Base-by-base conservation (phyloP, 1,284 basidiomycete species). In the Ustanciosporium gigantosporum region DNA sequence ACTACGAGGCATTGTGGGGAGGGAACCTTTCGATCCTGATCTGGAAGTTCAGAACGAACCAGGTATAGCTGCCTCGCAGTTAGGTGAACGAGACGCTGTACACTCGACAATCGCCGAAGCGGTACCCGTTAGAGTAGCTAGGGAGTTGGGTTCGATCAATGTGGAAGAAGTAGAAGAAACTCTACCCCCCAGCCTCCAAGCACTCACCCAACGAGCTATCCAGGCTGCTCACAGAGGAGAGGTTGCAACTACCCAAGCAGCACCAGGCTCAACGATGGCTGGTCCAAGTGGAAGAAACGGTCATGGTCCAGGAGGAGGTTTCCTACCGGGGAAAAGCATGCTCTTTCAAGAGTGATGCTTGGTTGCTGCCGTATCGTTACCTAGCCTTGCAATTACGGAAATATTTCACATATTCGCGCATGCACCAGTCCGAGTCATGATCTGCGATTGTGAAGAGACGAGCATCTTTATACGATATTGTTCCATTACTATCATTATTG, bases 1-100 rank as follows among this genome's bases (percentile, higher is more conserved):
- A 17, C 46, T 78, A 4, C 59, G 75, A 8, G 73, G 72, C 7
- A 60, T 78, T 11, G 47, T 74, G 2, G 73, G 73, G 3, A 31
- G 64, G 16, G 67, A 75, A 29, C 62, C 66, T 7, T 73, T 74
- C 34, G 71, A 72, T 41, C 34, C 44, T 24, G 61, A 70, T 42
- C 27, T 70, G 21, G 57, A 61, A 11, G 15, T 36, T 20, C 71
- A 74, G 42, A 62, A 70, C 44, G 69, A 72, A 36, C 53, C 61
- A 5, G 69, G 70, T 1, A 64, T 66, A 13, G 61, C 62, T 4
- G 41, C 48, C 8, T 25, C 34, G 1, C 42, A 44, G 36, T 36
- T 66, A 23, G 53, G 46, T 13, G 50, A 60, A 44, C 31, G 56
- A 14, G 49, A 60, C 21, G 32, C 50, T 4, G 44, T 52, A 21